A percentile compares a stretch with the other conserved stretches of the same genome.
phyloP scores from a whole-genome alignment of 768 basidiomycete species.

The Lactarius sanguifluus region DNA sequence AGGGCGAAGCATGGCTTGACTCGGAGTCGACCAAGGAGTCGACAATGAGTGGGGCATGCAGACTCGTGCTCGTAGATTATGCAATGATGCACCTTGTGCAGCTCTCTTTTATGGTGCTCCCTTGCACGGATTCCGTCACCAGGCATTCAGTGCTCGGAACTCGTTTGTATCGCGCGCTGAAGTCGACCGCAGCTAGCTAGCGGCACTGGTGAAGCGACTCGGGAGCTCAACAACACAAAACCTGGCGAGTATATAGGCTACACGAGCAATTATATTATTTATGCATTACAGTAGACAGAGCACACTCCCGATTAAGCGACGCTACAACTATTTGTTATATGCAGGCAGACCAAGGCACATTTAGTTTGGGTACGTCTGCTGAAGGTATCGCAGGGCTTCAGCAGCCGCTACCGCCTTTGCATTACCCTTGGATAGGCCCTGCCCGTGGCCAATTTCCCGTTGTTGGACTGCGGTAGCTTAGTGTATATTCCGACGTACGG shows the following conservation, averaged over 20 bases:
- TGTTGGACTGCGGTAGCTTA: constrained; percentile 8
- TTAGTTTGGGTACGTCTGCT: background rate
- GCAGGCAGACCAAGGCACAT: background rate
- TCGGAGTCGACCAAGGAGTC: too few species aligned
- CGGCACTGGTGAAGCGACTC: background rate
- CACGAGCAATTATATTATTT: background rate
- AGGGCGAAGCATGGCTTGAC: background rate
- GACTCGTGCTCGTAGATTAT: too few species aligned
- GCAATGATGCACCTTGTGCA: too few species aligned
- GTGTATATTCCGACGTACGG: background rate
- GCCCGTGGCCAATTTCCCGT: background rate
- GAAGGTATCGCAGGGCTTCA: background rate
- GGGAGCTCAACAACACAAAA: background rate
- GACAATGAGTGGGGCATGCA: too few species aligned
- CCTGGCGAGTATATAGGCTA: background rate
- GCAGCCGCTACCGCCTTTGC: background rate
- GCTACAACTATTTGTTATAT: background rate
- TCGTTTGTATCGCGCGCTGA: too few species aligned
- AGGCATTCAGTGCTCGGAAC: too few species aligned
- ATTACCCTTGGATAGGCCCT: background rate
- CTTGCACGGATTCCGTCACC: too few species aligned
- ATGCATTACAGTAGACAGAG: background rate
- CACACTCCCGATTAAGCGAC: background rate
- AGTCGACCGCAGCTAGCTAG: too few species aligned
- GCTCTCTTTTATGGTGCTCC: too few species aligned